Evolutionary conservation across 202 grass and related monocot species (phyloP), one percentile per base, ranked within the genome.

Genomic region (Elaeis oleifera): DNA sequence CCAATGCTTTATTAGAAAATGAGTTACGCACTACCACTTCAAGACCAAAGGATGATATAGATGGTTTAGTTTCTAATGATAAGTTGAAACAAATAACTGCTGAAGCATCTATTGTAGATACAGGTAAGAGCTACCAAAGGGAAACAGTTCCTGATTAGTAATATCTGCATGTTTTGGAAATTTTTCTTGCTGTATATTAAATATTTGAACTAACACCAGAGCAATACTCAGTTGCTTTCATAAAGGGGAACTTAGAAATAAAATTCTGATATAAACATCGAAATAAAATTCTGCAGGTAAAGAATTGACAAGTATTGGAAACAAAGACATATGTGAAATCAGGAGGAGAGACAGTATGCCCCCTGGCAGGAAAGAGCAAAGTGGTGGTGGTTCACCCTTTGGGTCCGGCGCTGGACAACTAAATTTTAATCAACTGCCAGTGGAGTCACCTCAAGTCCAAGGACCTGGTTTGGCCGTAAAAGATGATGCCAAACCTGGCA

Each of bases 401-500:
- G 70, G 22, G 48, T 73, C 56, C 56, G 67, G 56, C 3, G 64
- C 74, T 61, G 57, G 76, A 44, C 68, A 75, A 48, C 17, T 53
- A 51, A 67, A 68, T 60, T 68, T 44, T 8, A 74, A 61, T 36
- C 65, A 71, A 71, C 19, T 72, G 19, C 71, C 55, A 27, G 49
- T 48, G 69, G 50, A 64, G 64, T 58, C 72, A 28, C 60, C 60
- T 54, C 53, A 4, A 61, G 19, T 61, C 69, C 51, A 66, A 1
- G 21, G 55, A 6, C 53, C 70, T 61, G 60, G 50, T 66, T 74
- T 70, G 60, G 70, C 56, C 64, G 60, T 49, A 62, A 66, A 54
- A 54, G 50, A 70, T 72, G 75, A 67, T 59, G 60, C 51, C 29
- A 82, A 74, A 80, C 61, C 79, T 83, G 75, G 50, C 67, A 63